phyloP scores from a whole-genome alignment of 176 grass and related monocot genomes.

The Avena insularis region DNA sequence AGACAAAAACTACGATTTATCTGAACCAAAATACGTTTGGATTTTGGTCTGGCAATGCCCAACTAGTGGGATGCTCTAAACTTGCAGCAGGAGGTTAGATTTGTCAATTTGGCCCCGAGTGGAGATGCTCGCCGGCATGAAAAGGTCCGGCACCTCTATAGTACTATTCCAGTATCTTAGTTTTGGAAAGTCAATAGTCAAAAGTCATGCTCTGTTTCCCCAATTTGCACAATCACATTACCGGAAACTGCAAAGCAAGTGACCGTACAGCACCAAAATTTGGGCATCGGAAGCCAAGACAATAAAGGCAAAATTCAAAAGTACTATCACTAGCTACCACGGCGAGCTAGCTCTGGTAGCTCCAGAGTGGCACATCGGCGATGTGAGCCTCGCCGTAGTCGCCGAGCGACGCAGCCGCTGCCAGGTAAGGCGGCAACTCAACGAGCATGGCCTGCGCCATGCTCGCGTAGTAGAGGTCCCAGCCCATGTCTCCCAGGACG shows the following conservation, averaged over 20 bases:
- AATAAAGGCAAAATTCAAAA: not conserved
- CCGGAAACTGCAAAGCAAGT: not conserved
- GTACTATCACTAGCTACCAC: no score
- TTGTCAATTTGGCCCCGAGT: no score
- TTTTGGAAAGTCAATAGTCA: not conserved
- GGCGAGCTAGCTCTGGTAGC: conserved; percentile 34
- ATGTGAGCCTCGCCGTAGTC: conserved; percentile 28
- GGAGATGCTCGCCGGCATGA: no score
- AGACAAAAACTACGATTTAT: no score
- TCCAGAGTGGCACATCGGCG: conserved; percentile 45
- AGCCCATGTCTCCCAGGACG: conserved; percentile 8
- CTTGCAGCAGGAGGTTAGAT: no score
- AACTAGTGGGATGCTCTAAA: no score
- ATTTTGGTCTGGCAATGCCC: no score
- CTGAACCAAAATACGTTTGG: no score
- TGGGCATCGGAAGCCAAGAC: not conserved
- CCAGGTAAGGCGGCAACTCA: conserved; percentile 28
- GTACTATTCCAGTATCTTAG: no score
- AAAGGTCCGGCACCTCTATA: no score
- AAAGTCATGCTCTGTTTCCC: conserved; percentile 16
- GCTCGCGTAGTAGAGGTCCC: conserved; percentile 75
- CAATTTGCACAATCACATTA: conserved; percentile 29
- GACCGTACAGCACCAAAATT: not conserved
- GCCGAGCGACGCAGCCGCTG: not conserved
- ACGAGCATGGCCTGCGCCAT: conserved; percentile 67